These are phyloP conservation scores for Serendipita sp. DNA, from an alignment of 768 basidiomycete species.

Conservation along the genomic window DNA sequence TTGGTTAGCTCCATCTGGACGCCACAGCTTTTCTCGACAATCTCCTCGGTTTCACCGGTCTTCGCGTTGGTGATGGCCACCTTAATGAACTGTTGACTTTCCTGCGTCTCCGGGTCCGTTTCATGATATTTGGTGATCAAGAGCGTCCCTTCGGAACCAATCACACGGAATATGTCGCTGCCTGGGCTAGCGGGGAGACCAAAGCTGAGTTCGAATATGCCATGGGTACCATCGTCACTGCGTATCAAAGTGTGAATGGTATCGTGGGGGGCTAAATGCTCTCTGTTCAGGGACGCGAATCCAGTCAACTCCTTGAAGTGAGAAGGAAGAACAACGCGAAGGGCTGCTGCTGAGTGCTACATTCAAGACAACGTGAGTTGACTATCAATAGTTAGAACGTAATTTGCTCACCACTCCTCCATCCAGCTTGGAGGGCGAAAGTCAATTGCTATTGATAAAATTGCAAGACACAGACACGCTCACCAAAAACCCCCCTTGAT, in stretches of 20 bases:
- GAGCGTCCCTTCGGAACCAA: constrained; percentile 49
- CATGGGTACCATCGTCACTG: constrained; percentile 35
- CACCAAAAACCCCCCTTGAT: constrained; percentile 72
- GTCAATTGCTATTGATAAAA: constrained; percentile 17
- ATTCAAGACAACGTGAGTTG: not conserved
- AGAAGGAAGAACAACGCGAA: constrained; percentile 43
- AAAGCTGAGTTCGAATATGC: constrained; percentile 47
- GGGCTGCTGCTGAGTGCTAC: constrained; percentile 51
- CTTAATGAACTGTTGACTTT: constrained; percentile 20
- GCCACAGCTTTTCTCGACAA: constrained; percentile 34
- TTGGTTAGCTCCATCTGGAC: constrained; percentile 40
- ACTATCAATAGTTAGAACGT: constrained; percentile 10
- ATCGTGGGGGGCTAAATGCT: constrained; percentile 63
- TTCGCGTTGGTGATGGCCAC: constrained; percentile 25
- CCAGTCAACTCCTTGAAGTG: constrained; percentile 42
- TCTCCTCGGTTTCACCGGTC: constrained; percentile 24
- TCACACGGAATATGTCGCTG: constrained; percentile 31
- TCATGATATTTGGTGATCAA: constrained; percentile 24
- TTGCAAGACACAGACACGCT: no score
- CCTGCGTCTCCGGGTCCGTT: constrained; percentile 10
- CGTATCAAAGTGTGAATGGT: constrained; percentile 48
- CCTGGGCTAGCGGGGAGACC: constrained; percentile 19
- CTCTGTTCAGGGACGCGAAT: constrained; percentile 51
- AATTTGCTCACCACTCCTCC: constrained; percentile 47
- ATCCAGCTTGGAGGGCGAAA: constrained; percentile 39